Percentiles rank a stretch among this genome's conserved stretches.
These are phyloP conservation scores for Elymus sibiricus DNA, from an alignment of 176 grass and related monocot species.

Conservation along the genomic window DNA sequence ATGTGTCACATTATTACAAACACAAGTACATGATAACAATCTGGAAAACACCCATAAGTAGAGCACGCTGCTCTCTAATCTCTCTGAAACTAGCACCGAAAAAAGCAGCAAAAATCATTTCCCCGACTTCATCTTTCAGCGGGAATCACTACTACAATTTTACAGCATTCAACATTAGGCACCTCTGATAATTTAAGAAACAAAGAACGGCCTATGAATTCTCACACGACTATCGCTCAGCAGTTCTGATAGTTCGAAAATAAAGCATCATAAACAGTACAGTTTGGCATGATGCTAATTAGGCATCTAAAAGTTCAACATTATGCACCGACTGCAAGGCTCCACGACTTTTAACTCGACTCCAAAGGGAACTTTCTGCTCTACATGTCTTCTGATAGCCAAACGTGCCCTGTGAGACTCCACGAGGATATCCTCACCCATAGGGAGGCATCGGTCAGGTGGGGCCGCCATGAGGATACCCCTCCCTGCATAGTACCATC, in stretches of 20 bases:
- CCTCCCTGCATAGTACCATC: not conserved
- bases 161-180: not conserved
- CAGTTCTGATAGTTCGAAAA: not conserved
- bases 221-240: not conserved
- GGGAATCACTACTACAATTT: not conserved
- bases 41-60: not conserved
- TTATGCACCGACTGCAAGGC: not conserved
- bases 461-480: not conserved
- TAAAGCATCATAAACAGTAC: not conserved
- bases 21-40: not conserved
- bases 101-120: not conserved
- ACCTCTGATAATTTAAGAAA: not conserved
- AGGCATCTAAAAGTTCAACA: not conserved
- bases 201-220: not conserved
- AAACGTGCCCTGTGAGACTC: not conserved
- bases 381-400: not conserved
- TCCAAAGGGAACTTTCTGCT: not conserved
- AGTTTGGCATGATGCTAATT: not conserved
- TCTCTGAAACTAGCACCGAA: not conserved
- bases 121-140: not conserved
- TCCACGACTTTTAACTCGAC: not conserved
- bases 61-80: not conserved
- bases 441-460: not conserved
- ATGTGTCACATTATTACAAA: too few relatives aligned
- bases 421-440: not conserved